These are phyloP conservation scores for Xylaria multiplex DNA, from an alignment of 2,329 filamentous ascomycete species.

Conservation along the genomic window DNA sequence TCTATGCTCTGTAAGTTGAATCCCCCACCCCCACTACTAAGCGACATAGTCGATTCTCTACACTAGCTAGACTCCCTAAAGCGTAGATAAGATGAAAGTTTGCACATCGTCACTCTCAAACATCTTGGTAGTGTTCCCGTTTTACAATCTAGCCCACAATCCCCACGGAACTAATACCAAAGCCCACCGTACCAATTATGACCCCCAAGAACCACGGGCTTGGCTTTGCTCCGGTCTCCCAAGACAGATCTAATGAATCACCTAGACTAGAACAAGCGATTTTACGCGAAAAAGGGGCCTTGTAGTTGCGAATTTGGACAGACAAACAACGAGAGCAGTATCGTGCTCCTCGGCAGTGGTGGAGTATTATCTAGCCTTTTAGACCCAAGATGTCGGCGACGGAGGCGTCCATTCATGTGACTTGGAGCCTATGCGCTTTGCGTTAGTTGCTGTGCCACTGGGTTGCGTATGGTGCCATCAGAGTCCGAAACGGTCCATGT, in stretches of 20 bases:
- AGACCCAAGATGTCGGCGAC: constrained; percentile 2
- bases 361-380: too few species aligned
- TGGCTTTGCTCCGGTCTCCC: constrained; percentile 6
- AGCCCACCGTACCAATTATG: constrained; percentile 1
- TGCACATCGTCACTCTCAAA: constrained; percentile 10
- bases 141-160: constrained; percentile 13
- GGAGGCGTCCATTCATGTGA: constrained; percentile 29
- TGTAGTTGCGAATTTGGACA: not conserved
- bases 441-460: constrained; percentile 23
- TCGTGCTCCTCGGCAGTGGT: too few species aligned
- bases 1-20: constrained; percentile 1
- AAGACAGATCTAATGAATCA: constrained; percentile 5
- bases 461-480: constrained; percentile 20
- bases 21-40: not conserved
- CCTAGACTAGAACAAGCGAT: constrained; percentile 12
- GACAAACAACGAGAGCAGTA: constrained; percentile 1
- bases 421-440: constrained; percentile 24
- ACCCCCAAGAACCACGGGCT: constrained; percentile 13
- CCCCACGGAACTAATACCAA: constrained; percentile 14
- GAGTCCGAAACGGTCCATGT: constrained; percentile 15
- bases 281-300: constrained; percentile 5
- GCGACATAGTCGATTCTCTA: not conserved
- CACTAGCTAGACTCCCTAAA: not conserved
- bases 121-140: constrained; percentile 10
- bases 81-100: constrained; percentile 7